These are phyloP conservation scores for Lophiotrema nucula DNA, from an alignment of 495 filamentous ascomycete genomes.

Conservation along the genomic window DNA sequence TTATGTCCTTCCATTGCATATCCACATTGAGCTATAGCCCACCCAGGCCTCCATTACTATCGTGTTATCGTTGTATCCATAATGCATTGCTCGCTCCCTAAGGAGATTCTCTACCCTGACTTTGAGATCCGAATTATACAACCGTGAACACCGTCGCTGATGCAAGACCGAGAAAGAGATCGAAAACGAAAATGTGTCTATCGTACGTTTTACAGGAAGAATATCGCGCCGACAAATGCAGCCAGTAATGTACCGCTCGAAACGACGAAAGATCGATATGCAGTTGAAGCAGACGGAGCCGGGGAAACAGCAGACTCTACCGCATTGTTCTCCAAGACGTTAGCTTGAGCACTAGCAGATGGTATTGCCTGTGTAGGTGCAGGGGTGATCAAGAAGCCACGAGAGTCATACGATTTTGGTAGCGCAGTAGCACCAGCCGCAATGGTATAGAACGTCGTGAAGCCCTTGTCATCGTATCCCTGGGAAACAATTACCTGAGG, in stretches of 20 bases:
- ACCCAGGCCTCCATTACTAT: neutral
- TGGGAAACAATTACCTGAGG: conserved; percentile 45
- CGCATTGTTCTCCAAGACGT: conserved; percentile 28
- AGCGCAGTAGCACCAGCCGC: conserved; percentile 35
- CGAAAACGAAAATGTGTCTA: neutral
- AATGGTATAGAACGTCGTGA: conserved; percentile 43
- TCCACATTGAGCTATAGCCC: neutral
- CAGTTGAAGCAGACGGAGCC: conserved; percentile 15
- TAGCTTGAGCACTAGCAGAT: conserved; percentile 7
- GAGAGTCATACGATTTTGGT: conserved; percentile 43
- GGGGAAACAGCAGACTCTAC: neutral
- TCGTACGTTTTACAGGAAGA: conserved; percentile 25
- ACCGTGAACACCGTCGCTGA: conserved; percentile 19
- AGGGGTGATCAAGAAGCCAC: conserved; percentile 46
- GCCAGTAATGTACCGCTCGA: conserved; percentile 21
- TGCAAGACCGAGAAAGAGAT: conserved; percentile 1
- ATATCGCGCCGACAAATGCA: conserved; percentile 26
- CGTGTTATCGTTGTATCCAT: neutral
- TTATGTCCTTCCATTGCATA: neutral
- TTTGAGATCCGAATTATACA: neutral
- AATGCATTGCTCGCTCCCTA: neutral
- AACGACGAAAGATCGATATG: conserved; percentile 9
- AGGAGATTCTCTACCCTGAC: neutral
- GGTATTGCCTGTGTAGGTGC: conserved; percentile 12
- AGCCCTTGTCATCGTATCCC: conserved; percentile 46